Percentiles rank a stretch among this genome's conserved stretches.
These are phyloP conservation scores for Centella asiatica DNA, from an alignment of 129 eudicot genomes.

Conservation along the genomic window DNA sequence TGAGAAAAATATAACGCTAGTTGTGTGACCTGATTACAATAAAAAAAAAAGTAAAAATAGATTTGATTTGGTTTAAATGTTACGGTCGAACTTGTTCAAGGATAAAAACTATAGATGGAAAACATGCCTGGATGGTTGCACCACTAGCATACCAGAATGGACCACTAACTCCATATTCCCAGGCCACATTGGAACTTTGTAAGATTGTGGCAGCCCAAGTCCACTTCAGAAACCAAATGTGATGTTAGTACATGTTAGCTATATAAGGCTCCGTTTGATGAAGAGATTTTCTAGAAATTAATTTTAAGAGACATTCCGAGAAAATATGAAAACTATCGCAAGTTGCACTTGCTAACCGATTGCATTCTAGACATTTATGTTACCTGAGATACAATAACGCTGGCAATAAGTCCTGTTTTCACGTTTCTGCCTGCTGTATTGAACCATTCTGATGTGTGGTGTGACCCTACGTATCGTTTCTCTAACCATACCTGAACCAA, in stretches of 20 bases:
- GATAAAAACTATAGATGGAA: background rate
- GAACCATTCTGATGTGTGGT: conserved; percentile 97
- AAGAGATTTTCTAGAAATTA: too few relatives aligned
- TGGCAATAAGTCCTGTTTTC: conserved; percentile 97
- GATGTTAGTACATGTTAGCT: too few relatives aligned
- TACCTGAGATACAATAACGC: conserved; percentile 99
- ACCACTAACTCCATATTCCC: conserved; percentile 96
- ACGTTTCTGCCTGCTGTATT: conserved; percentile 97
- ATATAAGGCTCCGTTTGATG: too few relatives aligned
- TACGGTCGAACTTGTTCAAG: too few relatives aligned
- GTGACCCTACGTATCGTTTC: conserved; percentile 89
- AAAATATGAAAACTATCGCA: background rate
- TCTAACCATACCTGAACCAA: conserved; percentile 82
- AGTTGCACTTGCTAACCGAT: background rate
- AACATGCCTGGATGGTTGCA: conserved; percentile 85
- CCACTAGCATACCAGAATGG: conserved; percentile 99
- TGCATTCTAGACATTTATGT: background rate
- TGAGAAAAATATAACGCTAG: too few relatives aligned
- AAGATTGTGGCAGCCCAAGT: conserved; percentile 99
- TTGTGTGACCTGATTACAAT: too few relatives aligned
- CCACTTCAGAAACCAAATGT: conserved; percentile 52
- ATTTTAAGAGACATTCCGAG: too few relatives aligned
- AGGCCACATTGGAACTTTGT: conserved; percentile 96
- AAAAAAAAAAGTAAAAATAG: too few relatives aligned
- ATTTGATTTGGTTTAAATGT: too few relatives aligned